Conservation (phyloP, 202 grass and related monocot species). For the Schoenoplectus triqueter region DNA sequence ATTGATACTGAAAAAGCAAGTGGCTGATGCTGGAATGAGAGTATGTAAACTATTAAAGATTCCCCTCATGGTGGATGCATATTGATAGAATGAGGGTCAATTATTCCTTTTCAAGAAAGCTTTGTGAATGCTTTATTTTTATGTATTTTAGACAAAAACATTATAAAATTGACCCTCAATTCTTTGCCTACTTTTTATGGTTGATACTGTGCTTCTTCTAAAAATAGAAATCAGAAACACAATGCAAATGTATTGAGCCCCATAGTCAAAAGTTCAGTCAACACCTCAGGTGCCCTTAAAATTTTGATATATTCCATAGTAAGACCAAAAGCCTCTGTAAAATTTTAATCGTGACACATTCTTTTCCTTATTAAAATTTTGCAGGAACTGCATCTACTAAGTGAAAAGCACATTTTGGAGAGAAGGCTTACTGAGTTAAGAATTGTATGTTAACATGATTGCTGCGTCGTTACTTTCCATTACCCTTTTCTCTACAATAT, state of each 20-base stretch:
- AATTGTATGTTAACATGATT: slow-evolving; percentile 58
- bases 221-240: background rate
- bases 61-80: background rate
- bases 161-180: slow-evolving; percentile 5
- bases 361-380: slow-evolving; percentile 38
- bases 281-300: background rate
- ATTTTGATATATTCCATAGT: background rate
- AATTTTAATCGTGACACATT: slow-evolving; percentile 34
- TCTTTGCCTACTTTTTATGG: background rate
- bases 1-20: slow-evolving; percentile 71
- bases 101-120: slow-evolving; percentile 6
- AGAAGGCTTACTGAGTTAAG: slow-evolving; percentile 83
- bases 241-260: background rate
- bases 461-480: background rate
- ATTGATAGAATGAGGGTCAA: background rate
- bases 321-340: slow-evolving; percentile 13
- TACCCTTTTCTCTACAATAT: slow-evolving; percentile 23
- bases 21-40: slow-evolving; percentile 72
- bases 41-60: slow-evolving; percentile 43
- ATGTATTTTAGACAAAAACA: background rate
- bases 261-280: background rate
- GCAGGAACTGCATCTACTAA: slow-evolving; percentile 78
- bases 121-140: background rate
- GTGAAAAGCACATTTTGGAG: slow-evolving; percentile 94
- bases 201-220: background rate